A percentile compares a stretch with the other conserved stretches of the same genome.
Evolutionary conservation across 2,329 filamentous ascomycete species (phyloP).

Genomic region (Thelonectria rubi): DNA sequence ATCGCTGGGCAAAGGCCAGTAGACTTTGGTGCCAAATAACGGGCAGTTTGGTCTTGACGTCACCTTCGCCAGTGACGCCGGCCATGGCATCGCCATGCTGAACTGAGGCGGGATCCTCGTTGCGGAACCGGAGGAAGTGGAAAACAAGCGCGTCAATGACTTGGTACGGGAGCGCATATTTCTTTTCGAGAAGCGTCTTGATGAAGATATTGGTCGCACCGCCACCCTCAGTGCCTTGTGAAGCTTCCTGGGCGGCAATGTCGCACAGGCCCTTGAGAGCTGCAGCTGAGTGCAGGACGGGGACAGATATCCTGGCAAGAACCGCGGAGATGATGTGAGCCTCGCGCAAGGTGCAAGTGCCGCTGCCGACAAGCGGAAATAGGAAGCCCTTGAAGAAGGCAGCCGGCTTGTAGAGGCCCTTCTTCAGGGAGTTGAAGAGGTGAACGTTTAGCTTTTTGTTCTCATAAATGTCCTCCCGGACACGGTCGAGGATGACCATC

Average conservation of each 20-base stretch:
- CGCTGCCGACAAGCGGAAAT: constrained; percentile 85
- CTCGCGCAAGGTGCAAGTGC: constrained; percentile 91
- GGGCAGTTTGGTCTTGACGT: constrained; percentile 73
- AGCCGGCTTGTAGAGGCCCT: constrained; percentile 89
- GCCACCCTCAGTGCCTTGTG: constrained; percentile 82
- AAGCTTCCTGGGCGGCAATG: constrained; percentile 90
- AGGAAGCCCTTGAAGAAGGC: constrained; percentile 97
- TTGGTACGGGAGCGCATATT: constrained; percentile 94
- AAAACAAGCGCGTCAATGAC: constrained; percentile 95
- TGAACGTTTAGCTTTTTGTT: constrained; percentile 96
- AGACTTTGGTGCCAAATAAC: constrained; percentile 97
- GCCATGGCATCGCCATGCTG: constrained; percentile 64
- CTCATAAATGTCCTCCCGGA: constrained; percentile 94
- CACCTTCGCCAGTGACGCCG: constrained; percentile 54
- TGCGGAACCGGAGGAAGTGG: constrained; percentile 92
- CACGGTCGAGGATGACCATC: constrained; percentile 84
- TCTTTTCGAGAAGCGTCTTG: constrained; percentile 91
- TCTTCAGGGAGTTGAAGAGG: constrained; percentile 91
- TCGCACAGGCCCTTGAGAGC: constrained; percentile 93
- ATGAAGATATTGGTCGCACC: constrained; percentile 97
- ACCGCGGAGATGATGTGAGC: constrained; percentile 91
- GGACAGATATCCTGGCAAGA: constrained; percentile 84
- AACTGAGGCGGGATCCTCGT: constrained; percentile 67
- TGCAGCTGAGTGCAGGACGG: constrained; percentile 90
- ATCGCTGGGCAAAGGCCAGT: constrained; percentile 90